A percentile compares a stretch with the other conserved stretches of the same genome.
Conservation (phyloP, 495 filamentous ascomycete species). For the Cladorrhinum samala region DNA sequence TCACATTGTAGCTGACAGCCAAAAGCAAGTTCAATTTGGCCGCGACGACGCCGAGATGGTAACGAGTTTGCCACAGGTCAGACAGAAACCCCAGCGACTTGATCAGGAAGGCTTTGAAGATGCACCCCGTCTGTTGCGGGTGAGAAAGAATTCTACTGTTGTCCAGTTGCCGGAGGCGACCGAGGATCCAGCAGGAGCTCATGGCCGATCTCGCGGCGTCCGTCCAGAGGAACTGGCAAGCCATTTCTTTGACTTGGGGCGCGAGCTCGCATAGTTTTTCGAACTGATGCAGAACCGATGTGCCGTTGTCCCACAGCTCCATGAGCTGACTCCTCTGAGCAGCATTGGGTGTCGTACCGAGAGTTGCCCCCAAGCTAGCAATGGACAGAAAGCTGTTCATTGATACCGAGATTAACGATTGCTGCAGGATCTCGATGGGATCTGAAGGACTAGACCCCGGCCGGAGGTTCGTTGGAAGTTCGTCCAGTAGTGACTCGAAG, state of each 20-base stretch:
- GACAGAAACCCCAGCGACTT: conserved; percentile 4
- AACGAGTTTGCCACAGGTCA: conserved; percentile 4
- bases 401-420: conserved; percentile 8
- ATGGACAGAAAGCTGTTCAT: conserved; percentile 16
- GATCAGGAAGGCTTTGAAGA: conserved; percentile 10
- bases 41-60: conserved; percentile 11
- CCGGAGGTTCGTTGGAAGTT: conserved; percentile 3
- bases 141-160: conserved; percentile 1
- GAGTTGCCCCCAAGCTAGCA: neutral
- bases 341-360: neutral
- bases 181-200: conserved; percentile 8
- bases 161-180: conserved; percentile 3
- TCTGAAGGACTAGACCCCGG: neutral
- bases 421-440: conserved; percentile 13
- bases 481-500: conserved; percentile 2
- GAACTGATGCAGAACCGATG: conserved; percentile 17
- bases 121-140: conserved; percentile 8
- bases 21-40: conserved; percentile 12
- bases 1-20: conserved; percentile 3
- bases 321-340: conserved; percentile 9
- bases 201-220: conserved; percentile 13
- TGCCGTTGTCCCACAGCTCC: conserved; percentile 17
- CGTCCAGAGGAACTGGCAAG: conserved; percentile 17
- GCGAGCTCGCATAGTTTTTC: conserved; percentile 7
- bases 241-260: neutral